Evolutionary conservation across 2,329 filamentous ascomycete species (phyloP).

Genomic region (Nemania abortiva): DNA sequence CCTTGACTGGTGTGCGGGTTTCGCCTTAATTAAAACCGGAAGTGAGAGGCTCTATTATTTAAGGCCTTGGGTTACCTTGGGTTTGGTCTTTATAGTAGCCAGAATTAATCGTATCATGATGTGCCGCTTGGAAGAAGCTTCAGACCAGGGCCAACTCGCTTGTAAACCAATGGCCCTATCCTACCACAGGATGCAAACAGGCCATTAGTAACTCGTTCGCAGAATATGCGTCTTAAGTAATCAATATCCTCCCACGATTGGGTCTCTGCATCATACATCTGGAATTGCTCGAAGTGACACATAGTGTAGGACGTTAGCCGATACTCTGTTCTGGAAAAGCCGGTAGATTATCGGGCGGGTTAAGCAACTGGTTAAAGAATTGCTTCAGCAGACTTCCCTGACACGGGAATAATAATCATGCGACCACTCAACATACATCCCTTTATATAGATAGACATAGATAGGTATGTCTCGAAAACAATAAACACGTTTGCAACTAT

Average conservation of each 20-base stretch:
- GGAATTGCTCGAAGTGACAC: constrained; percentile 5
- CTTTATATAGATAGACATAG: neutral
- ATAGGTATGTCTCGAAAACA: neutral
- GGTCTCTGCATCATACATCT: neutral
- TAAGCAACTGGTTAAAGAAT: neutral
- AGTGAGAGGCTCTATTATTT: no score
- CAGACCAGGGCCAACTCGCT: neutral
- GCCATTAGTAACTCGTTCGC: neutral
- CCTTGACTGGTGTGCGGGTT: no score
- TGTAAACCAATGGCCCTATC: neutral
- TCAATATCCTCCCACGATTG: constrained; percentile 6
- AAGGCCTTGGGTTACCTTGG: no score
- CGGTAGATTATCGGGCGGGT: neutral
- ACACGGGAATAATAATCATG: neutral
- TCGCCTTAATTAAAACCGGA: no score
- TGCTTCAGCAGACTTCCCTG: neutral
- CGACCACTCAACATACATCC: neutral
- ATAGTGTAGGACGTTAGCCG: neutral
- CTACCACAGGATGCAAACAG: constrained; percentile 6
- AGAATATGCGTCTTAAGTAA: neutral
- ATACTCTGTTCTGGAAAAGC: neutral
- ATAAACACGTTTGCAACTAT: neutral
- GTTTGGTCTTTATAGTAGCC: no score
- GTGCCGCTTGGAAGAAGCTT: neutral
- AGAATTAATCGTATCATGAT: no score